A percentile compares a stretch with the other conserved stretches of the same genome.
phyloP scores from a whole-genome alignment of 306 rosid genomes.

The Geum urbanum region DNA sequence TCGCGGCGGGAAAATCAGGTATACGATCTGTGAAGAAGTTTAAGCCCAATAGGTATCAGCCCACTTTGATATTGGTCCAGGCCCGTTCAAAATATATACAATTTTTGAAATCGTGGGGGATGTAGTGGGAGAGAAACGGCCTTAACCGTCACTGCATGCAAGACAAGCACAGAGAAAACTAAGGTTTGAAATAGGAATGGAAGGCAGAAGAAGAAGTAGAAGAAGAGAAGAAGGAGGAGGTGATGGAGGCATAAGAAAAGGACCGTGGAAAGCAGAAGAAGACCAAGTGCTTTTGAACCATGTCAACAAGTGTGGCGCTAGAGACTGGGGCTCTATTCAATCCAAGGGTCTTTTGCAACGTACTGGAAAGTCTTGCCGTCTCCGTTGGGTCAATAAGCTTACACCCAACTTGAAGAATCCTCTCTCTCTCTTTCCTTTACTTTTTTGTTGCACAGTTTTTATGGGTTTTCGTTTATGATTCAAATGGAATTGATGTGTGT shows the following conservation, averaged over 20 bases:
- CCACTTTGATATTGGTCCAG: too few relatives aligned
- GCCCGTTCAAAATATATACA: too few relatives aligned
- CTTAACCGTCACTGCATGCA: too few relatives aligned
- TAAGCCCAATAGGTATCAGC: too few relatives aligned
- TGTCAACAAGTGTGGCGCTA: conserved; percentile 67
- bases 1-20: too few relatives aligned
- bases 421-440: too few relatives aligned
- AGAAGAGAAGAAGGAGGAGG: too few relatives aligned
- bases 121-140: too few relatives aligned
- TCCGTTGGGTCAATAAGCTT: conserved; percentile 96
- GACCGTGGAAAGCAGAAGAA: conserved; percentile 82
- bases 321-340: conserved; percentile 99
- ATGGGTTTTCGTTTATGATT: background rate
- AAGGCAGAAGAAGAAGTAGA: conserved; percentile 2
- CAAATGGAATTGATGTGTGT: background rate
- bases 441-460: too few relatives aligned
- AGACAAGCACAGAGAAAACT: too few relatives aligned
- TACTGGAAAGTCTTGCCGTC: conserved; percentile 91
- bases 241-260: conserved; percentile 50
- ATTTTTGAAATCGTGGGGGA: too few relatives aligned
- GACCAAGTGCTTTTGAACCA: conserved; percentile 64
- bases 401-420: conserved; percentile 72
- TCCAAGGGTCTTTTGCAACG: conserved; percentile 88
- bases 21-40: too few relatives aligned
- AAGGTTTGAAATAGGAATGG: conserved; percentile 30